Evolutionary conservation across 495 filamentous ascomycete genomes (phyloP), one percentile per base, ranked within the genome.

Genomic region (Diplogelasinospora grovesii): DNA sequence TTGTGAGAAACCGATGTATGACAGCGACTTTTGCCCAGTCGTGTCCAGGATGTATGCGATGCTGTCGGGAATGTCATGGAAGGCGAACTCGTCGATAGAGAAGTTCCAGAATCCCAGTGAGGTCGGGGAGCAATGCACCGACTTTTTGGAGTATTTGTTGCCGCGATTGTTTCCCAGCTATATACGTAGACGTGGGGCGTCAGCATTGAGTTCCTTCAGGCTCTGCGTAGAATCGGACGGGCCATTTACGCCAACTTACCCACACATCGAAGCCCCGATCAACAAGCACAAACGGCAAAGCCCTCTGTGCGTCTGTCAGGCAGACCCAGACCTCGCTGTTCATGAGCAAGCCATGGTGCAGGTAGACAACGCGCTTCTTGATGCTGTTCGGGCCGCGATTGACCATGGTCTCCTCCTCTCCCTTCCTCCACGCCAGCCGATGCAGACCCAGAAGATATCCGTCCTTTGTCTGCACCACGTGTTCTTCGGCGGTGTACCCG

Each of bases 271-370:
- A 97, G 7, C 92, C 92, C 54, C 73, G 77, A 56, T 97, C 89
- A 0, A 95, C 89, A 29, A 98, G 68, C 43, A 81, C 74, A 61
- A 98, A 98, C 0, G 92, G 88, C 9, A 98, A 68, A 45, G 79
- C 86, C 39, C 88, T 74, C 60, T 94, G 76, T 48, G 79, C 81
- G 34, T 98, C 88, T 3, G 90, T 89, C 52, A 87, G 65, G 57
- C 86, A 93, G 14, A 96, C 86, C 92, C 92, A 98, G 15, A 97
- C 92, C 65, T 98, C 92, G 61, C 89, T 95, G 61, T 94, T 95
- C 92, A 98, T 98, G 42, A 98, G 71, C 38, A 98, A 71, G 16
- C 92, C 92, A 63, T 98, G 92, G 61, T 98, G 92, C 46, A 98
- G 68, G 61, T 97, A 98, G 7, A 95, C 83, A 8, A 96, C 85